These are phyloP conservation scores for Cutaneotrichosporon spelunceum DNA, from an alignment of 1,284 basidiomycete genomes.

Conservation along the genomic window DNA sequence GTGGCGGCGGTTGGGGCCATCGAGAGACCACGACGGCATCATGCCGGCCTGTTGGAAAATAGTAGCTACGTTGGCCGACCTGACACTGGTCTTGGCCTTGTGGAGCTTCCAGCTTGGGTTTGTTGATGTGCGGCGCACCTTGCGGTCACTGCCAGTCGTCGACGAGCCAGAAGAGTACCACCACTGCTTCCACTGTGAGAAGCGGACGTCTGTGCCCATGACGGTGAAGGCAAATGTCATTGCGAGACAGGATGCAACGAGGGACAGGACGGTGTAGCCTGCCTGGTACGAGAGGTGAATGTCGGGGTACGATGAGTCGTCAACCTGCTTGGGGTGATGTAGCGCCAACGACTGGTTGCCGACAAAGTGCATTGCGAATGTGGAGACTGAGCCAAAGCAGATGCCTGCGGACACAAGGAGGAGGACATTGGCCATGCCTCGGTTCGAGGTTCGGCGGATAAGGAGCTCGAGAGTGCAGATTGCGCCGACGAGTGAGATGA, in stretches of 20 bases:
- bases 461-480: slow-evolving; percentile 53
- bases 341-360: slow-evolving; percentile 53
- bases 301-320: slow-evolving; percentile 24
- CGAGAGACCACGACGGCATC: slow-evolving; percentile 40
- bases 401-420: slow-evolving; percentile 51
- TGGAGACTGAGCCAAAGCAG: slow-evolving; percentile 53
- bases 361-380: slow-evolving; percentile 54
- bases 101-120: slow-evolving; percentile 37
- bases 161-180: slow-evolving; percentile 14
- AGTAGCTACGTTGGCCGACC: slow-evolving; percentile 26
- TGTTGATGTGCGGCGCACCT: slow-evolving; percentile 23
- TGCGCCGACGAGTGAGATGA: slow-evolving; percentile 51
- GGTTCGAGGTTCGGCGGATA: slow-evolving; percentile 49
- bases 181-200: slow-evolving; percentile 31
- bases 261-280: slow-evolving; percentile 53
- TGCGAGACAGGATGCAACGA: slow-evolving; percentile 49
- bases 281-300: slow-evolving; percentile 50
- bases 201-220: slow-evolving; percentile 50
- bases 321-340: slow-evolving; percentile 35
- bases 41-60: slow-evolving; percentile 34
- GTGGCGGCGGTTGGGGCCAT: slow-evolving; percentile 6
- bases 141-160: neutral
- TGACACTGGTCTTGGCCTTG: slow-evolving; percentile 24
- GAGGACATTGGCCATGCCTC: slow-evolving; percentile 47
- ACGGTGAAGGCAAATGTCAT: slow-evolving; percentile 54